Conservation (phyloP, 2,329 filamentous ascomycete genomes). For the Drechslera avenae region DNA sequence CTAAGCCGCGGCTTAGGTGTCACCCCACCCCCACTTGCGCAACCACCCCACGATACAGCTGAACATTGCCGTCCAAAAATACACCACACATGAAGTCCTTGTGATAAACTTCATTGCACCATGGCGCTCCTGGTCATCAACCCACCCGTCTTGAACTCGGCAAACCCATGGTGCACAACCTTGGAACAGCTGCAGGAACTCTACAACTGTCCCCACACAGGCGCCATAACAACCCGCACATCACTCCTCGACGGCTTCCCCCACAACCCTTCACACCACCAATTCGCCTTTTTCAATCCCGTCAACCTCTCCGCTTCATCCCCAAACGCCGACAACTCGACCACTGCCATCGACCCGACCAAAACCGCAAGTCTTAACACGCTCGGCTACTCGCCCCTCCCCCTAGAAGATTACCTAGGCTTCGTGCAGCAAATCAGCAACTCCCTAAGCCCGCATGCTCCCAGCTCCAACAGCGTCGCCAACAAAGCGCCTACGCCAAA, state of each 20-base stretch:
- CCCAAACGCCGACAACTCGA: conserved; percentile 20
- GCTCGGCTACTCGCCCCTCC: conserved; percentile 72
- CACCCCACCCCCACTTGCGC: conserved; percentile 1
- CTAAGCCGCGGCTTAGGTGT: no score
- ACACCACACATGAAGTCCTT: not conserved
- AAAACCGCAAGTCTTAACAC: conserved; percentile 63
- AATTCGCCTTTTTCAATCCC: conserved; percentile 68
- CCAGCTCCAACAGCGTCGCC: not conserved
- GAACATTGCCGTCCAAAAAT: not conserved
- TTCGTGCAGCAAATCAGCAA: conserved; percentile 59
- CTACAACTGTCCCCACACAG: conserved; percentile 66
- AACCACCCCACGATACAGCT: not conserved
- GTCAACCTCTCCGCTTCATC: conserved; percentile 36
- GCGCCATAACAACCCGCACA: conserved; percentile 76
- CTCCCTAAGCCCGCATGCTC: not conserved
- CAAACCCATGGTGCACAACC: conserved; percentile 76
- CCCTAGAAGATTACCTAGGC: conserved; percentile 63
- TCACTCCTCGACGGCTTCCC: conserved; percentile 68
- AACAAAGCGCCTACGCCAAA: conserved; percentile 49
- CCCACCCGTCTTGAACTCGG: conserved; percentile 74
- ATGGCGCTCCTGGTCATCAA: conserved; percentile 56
- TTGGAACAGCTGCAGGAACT: conserved; percentile 65
- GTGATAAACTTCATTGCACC: not conserved
- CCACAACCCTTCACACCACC: conserved; percentile 65
- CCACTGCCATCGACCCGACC: conserved; percentile 22